These are phyloP conservation scores for Myxozyma udenii DNA, from an alignment of 805 yeast genomes.

Conservation along the genomic window DNA sequence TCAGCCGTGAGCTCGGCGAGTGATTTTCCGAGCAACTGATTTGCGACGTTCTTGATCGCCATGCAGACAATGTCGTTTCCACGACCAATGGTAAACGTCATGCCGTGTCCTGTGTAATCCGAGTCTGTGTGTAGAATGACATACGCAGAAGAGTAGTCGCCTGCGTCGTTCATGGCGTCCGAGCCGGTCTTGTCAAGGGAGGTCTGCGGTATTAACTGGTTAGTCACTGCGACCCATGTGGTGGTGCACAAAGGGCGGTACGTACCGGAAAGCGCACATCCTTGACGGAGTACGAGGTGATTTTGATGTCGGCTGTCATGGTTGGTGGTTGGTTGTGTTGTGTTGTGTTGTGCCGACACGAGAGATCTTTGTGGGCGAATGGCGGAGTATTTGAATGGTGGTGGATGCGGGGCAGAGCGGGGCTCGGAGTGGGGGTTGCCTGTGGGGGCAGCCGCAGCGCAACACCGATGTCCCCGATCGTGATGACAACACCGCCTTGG, in stretches of 20 bases:
- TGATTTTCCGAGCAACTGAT: slow-evolving; percentile 39
- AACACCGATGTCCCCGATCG: too few species aligned
- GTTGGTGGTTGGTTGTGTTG: too few species aligned
- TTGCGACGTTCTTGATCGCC: slow-evolving; percentile 43
- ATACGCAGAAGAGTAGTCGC: slow-evolving; percentile 46
- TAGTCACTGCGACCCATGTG: neutral
- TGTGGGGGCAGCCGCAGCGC: too few species aligned
- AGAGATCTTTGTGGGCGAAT: too few species aligned
- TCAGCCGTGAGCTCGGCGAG: slow-evolving; percentile 39
- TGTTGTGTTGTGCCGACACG: too few species aligned
- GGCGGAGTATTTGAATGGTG: too few species aligned
- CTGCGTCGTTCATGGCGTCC: slow-evolving; percentile 45
- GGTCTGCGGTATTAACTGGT: slow-evolving; percentile 29
- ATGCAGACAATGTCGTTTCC: slow-evolving; percentile 41
- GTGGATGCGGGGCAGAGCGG: too few species aligned
- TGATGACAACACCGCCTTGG: too few species aligned
- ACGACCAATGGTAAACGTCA: slow-evolving; percentile 46
- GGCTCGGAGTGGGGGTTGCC: too few species aligned
- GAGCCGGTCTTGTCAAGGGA: slow-evolving; percentile 43
- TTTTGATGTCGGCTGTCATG: slow-evolving; percentile 20
- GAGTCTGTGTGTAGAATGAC: slow-evolving; percentile 28
- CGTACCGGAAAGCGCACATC: slow-evolving; percentile 31
- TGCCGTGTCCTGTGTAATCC: slow-evolving; percentile 41
- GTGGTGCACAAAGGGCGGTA: neutral
- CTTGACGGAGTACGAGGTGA: slow-evolving; percentile 37